A percentile compares a stretch with the other conserved stretches of the same genome.
Evolutionary conservation across 2,329 filamentous ascomycete genomes (phyloP).

Genomic region (Magnaporthiopsis rhizophila): DNA sequence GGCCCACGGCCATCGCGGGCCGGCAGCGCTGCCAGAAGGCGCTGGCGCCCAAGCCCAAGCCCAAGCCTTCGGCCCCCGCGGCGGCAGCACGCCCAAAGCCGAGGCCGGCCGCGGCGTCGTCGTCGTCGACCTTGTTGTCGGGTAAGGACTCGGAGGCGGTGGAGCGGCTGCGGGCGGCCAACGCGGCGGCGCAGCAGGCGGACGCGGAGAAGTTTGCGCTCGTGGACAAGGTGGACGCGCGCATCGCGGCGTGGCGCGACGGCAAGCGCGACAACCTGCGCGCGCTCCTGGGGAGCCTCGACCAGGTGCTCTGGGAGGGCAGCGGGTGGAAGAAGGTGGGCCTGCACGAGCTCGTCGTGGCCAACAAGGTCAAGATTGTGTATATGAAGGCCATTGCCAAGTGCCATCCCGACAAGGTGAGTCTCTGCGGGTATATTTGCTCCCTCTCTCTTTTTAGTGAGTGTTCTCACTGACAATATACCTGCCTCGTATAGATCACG

Average conservation of each 20-base stretch:
- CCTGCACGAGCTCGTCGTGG: constrained; percentile 85
- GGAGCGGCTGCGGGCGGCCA: constrained; percentile 70
- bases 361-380: constrained; percentile 90
- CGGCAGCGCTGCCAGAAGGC: constrained; percentile 86
- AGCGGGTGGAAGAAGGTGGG: constrained; percentile 97
- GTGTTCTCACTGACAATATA: neutral
- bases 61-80: constrained; percentile 34
- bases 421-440: constrained; percentile 16
- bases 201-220: constrained; percentile 93
- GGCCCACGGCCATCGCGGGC: constrained; percentile 73
- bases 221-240: constrained; percentile 75
- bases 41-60: constrained; percentile 53
- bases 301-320: constrained; percentile 82
- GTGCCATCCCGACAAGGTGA: constrained; percentile 97
- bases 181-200: constrained; percentile 73
- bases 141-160: constrained; percentile 66
- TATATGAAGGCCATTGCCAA: constrained; percentile 99
- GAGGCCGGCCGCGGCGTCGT: constrained; percentile 26
- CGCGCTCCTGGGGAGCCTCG: constrained; percentile 77
- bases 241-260: constrained; percentile 72
- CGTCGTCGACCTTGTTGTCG: constrained; percentile 15
- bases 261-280: constrained; percentile 90
- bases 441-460: neutral
- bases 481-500: constrained; percentile 44
- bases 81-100: constrained; percentile 37